Evolutionary conservation across 2,329 filamentous ascomycete species (phyloP).

Genomic region (Elsinoe fawcettii): DNA sequence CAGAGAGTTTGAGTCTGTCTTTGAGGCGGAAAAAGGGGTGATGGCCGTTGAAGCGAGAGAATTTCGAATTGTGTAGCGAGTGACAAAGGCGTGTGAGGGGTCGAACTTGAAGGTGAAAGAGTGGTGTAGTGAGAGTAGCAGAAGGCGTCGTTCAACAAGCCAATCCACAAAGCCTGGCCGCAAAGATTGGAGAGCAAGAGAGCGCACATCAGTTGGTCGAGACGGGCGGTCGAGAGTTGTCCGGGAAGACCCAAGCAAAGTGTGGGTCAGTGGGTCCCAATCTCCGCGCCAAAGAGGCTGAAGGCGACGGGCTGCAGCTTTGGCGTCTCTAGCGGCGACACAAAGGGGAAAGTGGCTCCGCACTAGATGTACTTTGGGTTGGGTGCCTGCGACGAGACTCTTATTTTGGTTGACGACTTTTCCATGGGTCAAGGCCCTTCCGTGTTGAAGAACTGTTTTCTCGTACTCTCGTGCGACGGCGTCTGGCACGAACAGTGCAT

Average conservation of each 20-base stretch:
- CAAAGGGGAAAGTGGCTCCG: constrained; percentile 2
- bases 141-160: constrained; percentile 2
- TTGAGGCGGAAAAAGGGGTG: constrained; percentile 5
- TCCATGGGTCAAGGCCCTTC: neutral
- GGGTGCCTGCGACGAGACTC: neutral
- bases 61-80: constrained; percentile 2
- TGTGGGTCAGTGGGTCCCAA: constrained; percentile 9
- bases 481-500: constrained; percentile 5
- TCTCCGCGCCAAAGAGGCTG: constrained; percentile 13
- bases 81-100: constrained; percentile 9
- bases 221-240: constrained; percentile 6
- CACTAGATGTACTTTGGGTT: neutral
- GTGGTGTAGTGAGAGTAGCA: neutral
- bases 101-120: neutral
- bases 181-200: neutral
- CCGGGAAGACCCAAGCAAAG: constrained; percentile 6
- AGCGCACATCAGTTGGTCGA: constrained; percentile 7
- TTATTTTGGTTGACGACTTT: constrained; percentile 7
- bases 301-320: constrained; percentile 7
- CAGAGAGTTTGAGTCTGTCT: constrained; percentile 9
- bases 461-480: constrained; percentile 12
- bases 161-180: neutral
- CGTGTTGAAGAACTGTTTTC: neutral
- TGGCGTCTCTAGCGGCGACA: constrained; percentile 4
- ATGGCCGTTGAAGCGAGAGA: constrained; percentile 14